Base-by-base conservation (phyloP, 2,329 filamentous ascomycete species). In the Gliomastix tumulicola region DNA sequence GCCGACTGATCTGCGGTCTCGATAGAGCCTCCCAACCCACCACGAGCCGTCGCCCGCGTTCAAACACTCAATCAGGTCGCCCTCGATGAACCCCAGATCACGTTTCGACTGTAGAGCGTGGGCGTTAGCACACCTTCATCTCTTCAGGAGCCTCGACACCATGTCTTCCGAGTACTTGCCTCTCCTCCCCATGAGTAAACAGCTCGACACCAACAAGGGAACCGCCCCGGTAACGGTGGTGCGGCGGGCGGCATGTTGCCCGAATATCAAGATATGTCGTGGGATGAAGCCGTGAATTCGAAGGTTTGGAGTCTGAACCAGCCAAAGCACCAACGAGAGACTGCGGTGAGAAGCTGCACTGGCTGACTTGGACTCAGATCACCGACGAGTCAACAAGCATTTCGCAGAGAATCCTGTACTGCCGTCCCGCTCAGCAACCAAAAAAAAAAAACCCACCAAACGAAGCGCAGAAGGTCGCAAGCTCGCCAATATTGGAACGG, bases 1-100 rank as follows among this genome's bases (percentile, higher is more conserved):
- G 37, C 92, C 92, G 51, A 96, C 82, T 52, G 90, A 88, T 53
- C 89, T 80, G 59, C 85, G 83, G 63, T 98, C 92, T 49, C 92
- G 79, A 55, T 82, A 86, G 55, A 98, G 65, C 44, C 90, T 79
- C 33, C 92, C 92, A 64, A 89, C 95, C 92, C 92, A 98, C 92
- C 92, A 98, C 32, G 87, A 89, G 36, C 92, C 92, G 64, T 98
- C 92, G 44, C 92, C 92, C 16, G 92, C 92, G 59, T 98, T 98
- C 36, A 98, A 72, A 55, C 90, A 96, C 75, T 98, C 92, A 58
- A 98, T 98, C 47, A 98, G 65, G 62, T 98, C 92, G 45, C 92
- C 92, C 62, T 98, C 92, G 49, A 98, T 84, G 62, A 98, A 98
- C 13, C 92, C 92, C 40, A 98, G 74, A 57, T 98, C 92, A 59